Evolutionary conservation across 768 basidiomycete species (phyloP).

Genomic region (Pisolithus tinctorius): DNA sequence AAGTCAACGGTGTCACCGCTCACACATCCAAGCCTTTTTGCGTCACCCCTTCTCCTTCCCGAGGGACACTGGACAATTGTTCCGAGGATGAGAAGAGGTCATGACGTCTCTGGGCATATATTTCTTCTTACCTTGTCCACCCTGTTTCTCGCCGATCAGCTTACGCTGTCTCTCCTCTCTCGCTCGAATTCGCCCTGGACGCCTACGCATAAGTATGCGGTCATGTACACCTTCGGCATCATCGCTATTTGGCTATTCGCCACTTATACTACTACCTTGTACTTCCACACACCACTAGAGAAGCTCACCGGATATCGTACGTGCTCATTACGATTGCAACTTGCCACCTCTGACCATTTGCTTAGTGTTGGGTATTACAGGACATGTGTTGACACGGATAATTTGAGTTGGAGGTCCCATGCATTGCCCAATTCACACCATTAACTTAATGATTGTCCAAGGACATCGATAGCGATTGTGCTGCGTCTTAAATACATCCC

Average conservation of each 20-base stretch:
- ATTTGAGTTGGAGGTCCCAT: constrained; percentile 3
- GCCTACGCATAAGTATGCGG: constrained; percentile 39
- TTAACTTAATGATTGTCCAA: background rate
- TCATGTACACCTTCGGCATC: constrained; percentile 39
- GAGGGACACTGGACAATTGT: constrained; percentile 36
- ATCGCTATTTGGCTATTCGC: constrained; percentile 69
- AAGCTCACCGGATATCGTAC: constrained; percentile 80
- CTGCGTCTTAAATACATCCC: too few relatives aligned
- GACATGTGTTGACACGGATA: constrained; percentile 26
- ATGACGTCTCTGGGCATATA: constrained; percentile 91
- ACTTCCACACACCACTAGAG: constrained; percentile 86
- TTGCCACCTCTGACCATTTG: background rate
- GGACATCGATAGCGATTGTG: too few relatives aligned
- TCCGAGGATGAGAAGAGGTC: constrained; percentile 71
- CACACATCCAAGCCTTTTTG: constrained; percentile 62
- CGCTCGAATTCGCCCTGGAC: constrained; percentile 28
- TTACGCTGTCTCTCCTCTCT: constrained; percentile 46
- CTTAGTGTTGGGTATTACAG: constrained; percentile 33
- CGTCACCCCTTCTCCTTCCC: constrained; percentile 31
- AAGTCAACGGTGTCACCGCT: constrained; percentile 44
- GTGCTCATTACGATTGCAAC: constrained; percentile 24
- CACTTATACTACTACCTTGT: constrained; percentile 72
- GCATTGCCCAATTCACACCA: background rate
- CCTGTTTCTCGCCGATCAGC: constrained; percentile 74
- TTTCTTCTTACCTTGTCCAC: constrained; percentile 80